phyloP scores from a whole-genome alignment of 176 grass and related monocot genomes.

The Triticum turgidum region DNA sequence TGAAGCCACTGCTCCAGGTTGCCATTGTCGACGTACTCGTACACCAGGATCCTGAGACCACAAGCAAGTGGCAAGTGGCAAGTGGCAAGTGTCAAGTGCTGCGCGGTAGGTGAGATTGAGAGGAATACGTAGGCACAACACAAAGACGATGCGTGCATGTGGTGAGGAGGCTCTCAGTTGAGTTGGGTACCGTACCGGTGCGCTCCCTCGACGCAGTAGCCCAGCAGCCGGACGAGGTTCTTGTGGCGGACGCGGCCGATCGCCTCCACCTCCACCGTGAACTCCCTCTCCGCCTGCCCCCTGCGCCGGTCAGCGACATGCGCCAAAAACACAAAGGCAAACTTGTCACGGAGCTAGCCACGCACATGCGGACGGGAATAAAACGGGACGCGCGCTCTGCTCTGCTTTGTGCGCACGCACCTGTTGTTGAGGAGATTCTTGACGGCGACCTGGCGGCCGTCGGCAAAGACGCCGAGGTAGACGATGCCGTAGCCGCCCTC shows the following conservation, averaged over 20 bases:
- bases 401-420: neutral
- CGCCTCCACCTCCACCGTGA: slow-evolving; percentile 89
- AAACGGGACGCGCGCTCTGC: too few relatives aligned
- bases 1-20: slow-evolving; percentile 95
- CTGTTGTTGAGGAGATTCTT: slow-evolving; percentile 97
- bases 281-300: slow-evolving; percentile 86
- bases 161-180: neutral
- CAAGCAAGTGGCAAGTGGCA: slow-evolving; percentile 15
- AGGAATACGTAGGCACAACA: neutral
- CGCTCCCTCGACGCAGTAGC: slow-evolving; percentile 87
- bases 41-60: slow-evolving; percentile 73
- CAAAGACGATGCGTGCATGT: neutral
- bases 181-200: slow-evolving; percentile 35
- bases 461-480: slow-evolving; percentile 69
- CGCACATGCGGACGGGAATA: too few relatives aligned
- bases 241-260: slow-evolving; percentile 94
- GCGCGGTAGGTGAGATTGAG: neutral
- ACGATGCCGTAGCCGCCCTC: slow-evolving; percentile 97
- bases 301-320: slow-evolving; percentile 17
- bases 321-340: neutral
- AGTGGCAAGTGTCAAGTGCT: neutral
- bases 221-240: slow-evolving; percentile 71
- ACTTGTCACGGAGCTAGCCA: neutral
- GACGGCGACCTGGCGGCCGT: slow-evolving; percentile 67
- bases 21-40: slow-evolving; percentile 84